A percentile compares a stretch with the other conserved stretches of the same genome.
These are phyloP conservation scores for Aspergillus bertholletiae DNA, from an alignment of 495 filamentous ascomycete species.

Conservation along the genomic window DNA sequence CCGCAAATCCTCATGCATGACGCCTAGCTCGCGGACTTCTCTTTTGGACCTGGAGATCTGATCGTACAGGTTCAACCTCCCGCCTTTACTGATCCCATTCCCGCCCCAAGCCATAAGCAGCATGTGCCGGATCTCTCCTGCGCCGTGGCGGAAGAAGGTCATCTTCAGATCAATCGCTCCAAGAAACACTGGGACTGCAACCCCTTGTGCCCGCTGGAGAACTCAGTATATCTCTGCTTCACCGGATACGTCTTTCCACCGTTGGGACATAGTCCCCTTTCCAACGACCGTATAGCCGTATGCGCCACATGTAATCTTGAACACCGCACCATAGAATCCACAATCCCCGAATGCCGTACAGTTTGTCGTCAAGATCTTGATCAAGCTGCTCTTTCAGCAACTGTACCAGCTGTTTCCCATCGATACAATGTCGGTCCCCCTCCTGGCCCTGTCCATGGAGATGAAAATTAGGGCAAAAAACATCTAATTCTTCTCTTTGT, in stretches of 20 bases:
- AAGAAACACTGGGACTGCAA: background rate
- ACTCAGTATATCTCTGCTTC: background rate
- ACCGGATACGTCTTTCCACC: background rate
- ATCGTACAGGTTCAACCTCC: background rate
- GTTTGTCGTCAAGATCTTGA: background rate
- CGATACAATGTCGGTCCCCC: background rate
- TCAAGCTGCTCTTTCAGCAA: background rate
- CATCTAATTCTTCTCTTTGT: conserved; percentile 28
- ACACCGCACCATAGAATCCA: background rate
- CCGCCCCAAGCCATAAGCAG: background rate
- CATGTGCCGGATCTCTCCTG: background rate
- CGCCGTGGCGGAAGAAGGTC: background rate
- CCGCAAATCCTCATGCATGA: conserved; percentile 9
- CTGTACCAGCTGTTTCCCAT: background rate
- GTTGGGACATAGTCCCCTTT: background rate
- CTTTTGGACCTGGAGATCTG: conserved; percentile 13
- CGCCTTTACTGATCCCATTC: background rate
- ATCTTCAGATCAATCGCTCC: background rate
- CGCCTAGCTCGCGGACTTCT: conserved; percentile 4
- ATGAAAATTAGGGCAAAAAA: conserved; percentile 37
- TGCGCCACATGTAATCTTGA: background rate
- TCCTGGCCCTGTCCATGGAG: conserved; percentile 13
- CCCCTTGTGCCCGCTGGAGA: background rate
- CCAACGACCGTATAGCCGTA: background rate
- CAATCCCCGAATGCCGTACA: background rate